Evolutionary conservation across 306 rosid genomes (phyloP), one percentile per base, ranked within the genome.

Genomic region (Cajanus cajan): DNA sequence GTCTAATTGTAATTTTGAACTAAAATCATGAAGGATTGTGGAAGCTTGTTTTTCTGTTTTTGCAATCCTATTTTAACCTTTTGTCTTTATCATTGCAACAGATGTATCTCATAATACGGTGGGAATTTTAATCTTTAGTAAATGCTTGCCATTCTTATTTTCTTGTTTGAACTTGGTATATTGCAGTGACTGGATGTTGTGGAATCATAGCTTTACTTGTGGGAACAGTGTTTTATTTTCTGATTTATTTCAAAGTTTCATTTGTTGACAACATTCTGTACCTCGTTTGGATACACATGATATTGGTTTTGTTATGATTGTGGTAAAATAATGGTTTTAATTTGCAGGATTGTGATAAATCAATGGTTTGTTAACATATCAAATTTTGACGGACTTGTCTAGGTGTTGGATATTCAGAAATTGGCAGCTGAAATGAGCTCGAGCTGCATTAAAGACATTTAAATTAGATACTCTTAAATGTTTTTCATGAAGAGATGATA

Each of bases 71-170:
- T 28, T 28, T 28, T 28, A 28, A 28, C 2, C 31, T 28, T 28
- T 28, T 28, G 31, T 28, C 31, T 28, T 28, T n/a, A 78, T 94
- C 75, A 74, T 94, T 84, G 98, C 98, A 8, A 87, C 84, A 58
- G 98, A 92, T 88, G 86, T 97, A 86, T 92, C 97, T 87, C 98
- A 92, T 89, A 94, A 94, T 83, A 94, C 92, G 95, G 98, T 94
- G 82, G 44, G 63, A 69, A 50, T 81, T 74, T 41, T 54, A 72
- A 77, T 73, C 73, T 77, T 2, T 69, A 45, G 68, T 28, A 74
- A 72, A 63, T 61, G 80, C 51, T 31, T 83, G 54, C 13, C 39
- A 22, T 80, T 71, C 16, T 40, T 11, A 71, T 68, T 31, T 80
- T 69, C 16, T 41, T 54, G 31, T 44, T 44, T 34, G 47, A 67